Evolutionary conservation across 306 rosid genomes (phyloP), one percentile per base, ranked within the genome.

Genomic region (Lablab purpureus): DNA sequence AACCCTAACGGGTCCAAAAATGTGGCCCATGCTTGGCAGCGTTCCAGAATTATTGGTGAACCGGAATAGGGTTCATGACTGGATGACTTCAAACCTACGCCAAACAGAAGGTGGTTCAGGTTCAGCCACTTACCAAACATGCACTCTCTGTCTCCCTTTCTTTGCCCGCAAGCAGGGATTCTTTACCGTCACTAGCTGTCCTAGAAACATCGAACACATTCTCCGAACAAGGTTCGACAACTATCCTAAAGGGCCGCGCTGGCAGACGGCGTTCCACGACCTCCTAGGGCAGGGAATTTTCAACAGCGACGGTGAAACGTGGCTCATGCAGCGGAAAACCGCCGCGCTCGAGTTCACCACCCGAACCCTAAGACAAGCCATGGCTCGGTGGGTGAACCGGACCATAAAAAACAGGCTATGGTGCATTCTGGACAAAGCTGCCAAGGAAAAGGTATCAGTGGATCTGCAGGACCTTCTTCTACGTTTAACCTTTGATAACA

Each of bases 341-440:
- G 99, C 99, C 1, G 99, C 99, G 18, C 71, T 94, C 2, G 99
- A 94, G 81, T 94, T 94, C 87, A 94, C 99, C 2, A 91, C 97
- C 0, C 81, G 97, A 55, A 94, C 99, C 9, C 84, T 94, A 7
- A 85, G 97, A 2, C 93, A 87, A 54, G 99, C 97, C 55, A 94
- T 94, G 99, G 95, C 91, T 55, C 90, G 99, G 4, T 94, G 99
- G 99, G 97, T 94, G 75, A 94, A 88, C 84, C 86, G 92, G 28
- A 92, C 97, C 45, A 94, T 94, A 8, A 87, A 87, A 78, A 86
- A 78, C 75, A 84, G 99, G 13, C 78, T 94, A 0, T 92, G 99
- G 99, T 83, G 88, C 46, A 94, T 94, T 65, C 71, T 94, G 41
- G 97, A 94, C 13, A 89, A 87, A 65, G 97, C 99, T 0, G 83